Conservation (phyloP, 768 basidiomycete genomes). For the Termitomyces sp. region DNA sequence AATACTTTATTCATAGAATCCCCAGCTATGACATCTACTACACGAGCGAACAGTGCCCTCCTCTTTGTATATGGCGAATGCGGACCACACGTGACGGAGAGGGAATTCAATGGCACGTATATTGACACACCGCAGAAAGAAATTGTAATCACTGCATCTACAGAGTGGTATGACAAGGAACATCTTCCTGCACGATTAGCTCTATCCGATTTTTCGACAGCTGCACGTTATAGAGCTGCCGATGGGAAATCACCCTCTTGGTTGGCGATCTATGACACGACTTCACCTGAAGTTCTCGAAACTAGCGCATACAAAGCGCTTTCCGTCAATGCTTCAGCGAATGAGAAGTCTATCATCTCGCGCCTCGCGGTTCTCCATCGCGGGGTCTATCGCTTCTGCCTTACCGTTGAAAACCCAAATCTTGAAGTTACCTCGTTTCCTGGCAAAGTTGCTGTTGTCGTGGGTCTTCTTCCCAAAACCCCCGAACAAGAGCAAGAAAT, state of each 20-base stretch:
- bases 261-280: conserved; percentile 25
- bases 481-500: conserved; percentile 19
- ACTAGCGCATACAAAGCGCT: conserved; percentile 20
- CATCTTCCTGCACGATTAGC: conserved; percentile 24
- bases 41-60: conserved; percentile 14
- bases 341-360: conserved; percentile 20
- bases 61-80: conserved; percentile 24
- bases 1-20: background rate
- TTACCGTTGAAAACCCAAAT: conserved; percentile 11
- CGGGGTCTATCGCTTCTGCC: conserved; percentile 18
- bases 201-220: conserved; percentile 20
- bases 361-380: conserved; percentile 19
- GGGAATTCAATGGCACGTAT: conserved; percentile 23
- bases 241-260: conserved; percentile 21
- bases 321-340: conserved; percentile 16
- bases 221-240: conserved; percentile 22
- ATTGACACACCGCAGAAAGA: background rate
- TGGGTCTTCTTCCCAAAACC: conserved; percentile 2
- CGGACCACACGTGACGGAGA: conserved; percentile 19
- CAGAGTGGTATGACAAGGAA: conserved; percentile 30
- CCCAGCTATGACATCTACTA: background rate
- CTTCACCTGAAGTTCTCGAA: conserved; percentile 16
- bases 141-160: background rate
- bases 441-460: conserved; percentile 15
- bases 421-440: conserved; percentile 4